A percentile compares a stretch with the other conserved stretches of the same genome.
Evolutionary conservation across 1,284 basidiomycete genomes (phyloP).

Genomic region (Cronartium quercuum): DNA sequence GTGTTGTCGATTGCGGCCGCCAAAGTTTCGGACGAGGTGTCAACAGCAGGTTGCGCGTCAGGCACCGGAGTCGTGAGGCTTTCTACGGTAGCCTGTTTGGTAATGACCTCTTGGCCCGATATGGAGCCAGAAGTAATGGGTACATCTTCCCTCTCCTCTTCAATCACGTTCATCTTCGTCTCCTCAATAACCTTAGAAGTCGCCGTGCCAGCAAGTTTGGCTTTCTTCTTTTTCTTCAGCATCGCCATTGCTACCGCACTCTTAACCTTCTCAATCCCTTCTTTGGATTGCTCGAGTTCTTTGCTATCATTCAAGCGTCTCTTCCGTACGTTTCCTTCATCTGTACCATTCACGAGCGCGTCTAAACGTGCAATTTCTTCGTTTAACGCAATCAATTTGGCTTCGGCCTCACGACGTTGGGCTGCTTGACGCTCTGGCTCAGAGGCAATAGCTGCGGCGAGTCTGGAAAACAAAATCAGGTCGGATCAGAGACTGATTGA

Average conservation of each 20-base stretch:
- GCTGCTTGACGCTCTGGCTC: slow-evolving; percentile 42
- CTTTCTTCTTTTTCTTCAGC: slow-evolving; percentile 28
- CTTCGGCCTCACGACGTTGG: slow-evolving; percentile 39
- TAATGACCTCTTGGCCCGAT: too few relatives aligned
- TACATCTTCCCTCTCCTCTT: too few relatives aligned
- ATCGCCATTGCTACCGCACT: slow-evolving; percentile 69
- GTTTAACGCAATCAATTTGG: slow-evolving; percentile 52
- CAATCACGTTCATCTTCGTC: too few relatives aligned
- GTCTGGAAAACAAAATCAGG: slow-evolving; percentile 52
- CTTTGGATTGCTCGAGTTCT: slow-evolving; percentile 83
- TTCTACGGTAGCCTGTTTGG: too few relatives aligned
- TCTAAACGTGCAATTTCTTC: slow-evolving; percentile 47
- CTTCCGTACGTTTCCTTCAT: slow-evolving; percentile 61
- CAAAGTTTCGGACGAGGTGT: background rate
- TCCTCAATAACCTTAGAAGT: too few relatives aligned
- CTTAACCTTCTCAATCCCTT: slow-evolving; percentile 86
- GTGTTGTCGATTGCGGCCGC: background rate
- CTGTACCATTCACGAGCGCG: slow-evolving; percentile 41
- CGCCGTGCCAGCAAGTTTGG: background rate
- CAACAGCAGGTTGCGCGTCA: background rate
- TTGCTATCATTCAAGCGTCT: slow-evolving; percentile 85
- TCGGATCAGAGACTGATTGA: background rate
- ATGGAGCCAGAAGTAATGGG: too few relatives aligned
- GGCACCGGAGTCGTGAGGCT: too few relatives aligned
- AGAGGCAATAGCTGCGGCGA: slow-evolving; percentile 53